Evolutionary conservation across 257 asterid genomes (phyloP).

Genomic region (Nemophila menziesii): DNA sequence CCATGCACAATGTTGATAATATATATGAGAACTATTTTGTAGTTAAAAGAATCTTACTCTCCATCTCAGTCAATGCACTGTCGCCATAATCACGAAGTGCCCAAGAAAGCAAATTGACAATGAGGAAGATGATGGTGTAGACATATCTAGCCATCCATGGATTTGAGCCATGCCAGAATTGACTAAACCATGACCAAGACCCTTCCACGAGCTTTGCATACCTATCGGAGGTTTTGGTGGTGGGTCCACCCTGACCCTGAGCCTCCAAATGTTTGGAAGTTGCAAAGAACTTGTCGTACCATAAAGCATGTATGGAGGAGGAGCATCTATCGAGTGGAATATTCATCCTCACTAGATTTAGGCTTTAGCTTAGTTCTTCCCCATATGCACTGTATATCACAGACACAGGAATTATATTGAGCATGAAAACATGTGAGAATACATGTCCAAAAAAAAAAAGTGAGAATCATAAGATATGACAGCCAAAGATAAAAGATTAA

Average conservation of each 20-base stretch:
- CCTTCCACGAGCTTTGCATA: conserved; percentile 29
- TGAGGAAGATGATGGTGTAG: conserved; percentile 32
- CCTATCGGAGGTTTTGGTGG: conserved; percentile 10
- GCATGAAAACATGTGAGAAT: neutral
- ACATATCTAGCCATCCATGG: conserved; percentile 56
- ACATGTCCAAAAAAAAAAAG: no score
- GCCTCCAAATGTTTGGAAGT: conserved; percentile 20
- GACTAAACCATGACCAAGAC: conserved; percentile 42
- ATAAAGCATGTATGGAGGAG: conserved; percentile 11
- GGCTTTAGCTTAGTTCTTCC: neutral
- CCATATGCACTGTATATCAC: neutral
- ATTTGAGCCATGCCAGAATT: conserved; percentile 37
- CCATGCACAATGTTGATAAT: neutral
- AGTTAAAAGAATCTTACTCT: conserved; percentile 17
- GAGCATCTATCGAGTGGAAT: neutral
- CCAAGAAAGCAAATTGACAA: conserved; percentile 40
- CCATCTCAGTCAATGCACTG: conserved; percentile 26
- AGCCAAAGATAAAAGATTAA: neutral
- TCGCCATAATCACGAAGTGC: conserved; percentile 45
- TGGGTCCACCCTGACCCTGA: neutral
- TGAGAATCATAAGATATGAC: neutral
- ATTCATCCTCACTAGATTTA: neutral
- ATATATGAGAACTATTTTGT: no score
- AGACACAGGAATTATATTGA: neutral
- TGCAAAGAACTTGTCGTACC: conserved; percentile 17